phyloP scores from a whole-genome alignment of 371 early-diverging fungal species.

The Umbelopsis sp. region DNA sequence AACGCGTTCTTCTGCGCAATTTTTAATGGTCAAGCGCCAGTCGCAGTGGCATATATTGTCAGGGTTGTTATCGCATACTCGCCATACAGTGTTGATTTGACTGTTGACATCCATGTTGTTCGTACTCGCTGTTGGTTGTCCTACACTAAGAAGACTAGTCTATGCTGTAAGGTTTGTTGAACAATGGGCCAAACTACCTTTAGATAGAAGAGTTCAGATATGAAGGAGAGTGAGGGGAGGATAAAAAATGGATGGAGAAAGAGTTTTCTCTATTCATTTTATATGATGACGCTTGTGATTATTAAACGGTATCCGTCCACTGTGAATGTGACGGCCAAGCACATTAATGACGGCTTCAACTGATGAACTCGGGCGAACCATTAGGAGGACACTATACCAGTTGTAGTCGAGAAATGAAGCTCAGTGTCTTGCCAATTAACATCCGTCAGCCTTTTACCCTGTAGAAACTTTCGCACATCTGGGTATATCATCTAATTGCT shows the following conservation, averaged over 20 bases:
- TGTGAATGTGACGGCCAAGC: no score
- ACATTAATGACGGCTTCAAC: neutral
- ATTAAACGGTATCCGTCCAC: no score
- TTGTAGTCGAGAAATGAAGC: neutral
- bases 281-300: no score
- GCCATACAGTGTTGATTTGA: constrained; percentile 21
- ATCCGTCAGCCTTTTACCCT: neutral
- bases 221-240: no score
- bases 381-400: neutral
- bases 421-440: neutral
- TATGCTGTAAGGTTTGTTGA: no score
- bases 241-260: no score
- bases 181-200: no score
- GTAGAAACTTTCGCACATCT: no score
- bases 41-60: constrained; percentile 27
- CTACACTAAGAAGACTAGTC: no score
- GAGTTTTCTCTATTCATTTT: no score
- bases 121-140: neutral
- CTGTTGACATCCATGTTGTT: neutral
- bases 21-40: constrained; percentile 28
- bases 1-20: constrained; percentile 22
- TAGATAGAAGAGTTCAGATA: no score
- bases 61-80: constrained; percentile 24
- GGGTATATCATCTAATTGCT: no score
- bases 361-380: neutral